Conservation (phyloP, 768 basidiomycete species). For the Xerocomus brunneocitrinus region DNA sequence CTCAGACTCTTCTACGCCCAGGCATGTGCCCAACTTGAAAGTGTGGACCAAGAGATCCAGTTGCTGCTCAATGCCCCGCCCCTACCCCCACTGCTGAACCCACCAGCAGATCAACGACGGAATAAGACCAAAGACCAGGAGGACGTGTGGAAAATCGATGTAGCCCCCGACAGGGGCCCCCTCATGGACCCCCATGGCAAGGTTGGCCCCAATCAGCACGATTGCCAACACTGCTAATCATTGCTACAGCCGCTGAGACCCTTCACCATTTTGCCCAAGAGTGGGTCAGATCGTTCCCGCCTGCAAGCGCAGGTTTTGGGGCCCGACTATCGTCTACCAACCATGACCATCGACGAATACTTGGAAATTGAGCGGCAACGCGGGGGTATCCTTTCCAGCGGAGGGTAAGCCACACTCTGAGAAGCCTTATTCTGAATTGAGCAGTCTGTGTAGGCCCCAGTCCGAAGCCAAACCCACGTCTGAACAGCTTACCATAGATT, state of each 20-base stretch:
- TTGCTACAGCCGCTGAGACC: constrained; percentile 71
- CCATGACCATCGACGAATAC: constrained; percentile 95
- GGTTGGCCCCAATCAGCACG: constrained; percentile 38
- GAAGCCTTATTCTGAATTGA: constrained; percentile 5
- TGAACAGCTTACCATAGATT: constrained; percentile 72
- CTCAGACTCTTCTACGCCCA: constrained; percentile 70
- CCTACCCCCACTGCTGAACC: constrained; percentile 30
- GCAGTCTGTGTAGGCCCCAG: constrained; percentile 45
- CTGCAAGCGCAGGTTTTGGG: constrained; percentile 81
- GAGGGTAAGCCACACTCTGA: constrained; percentile 57
- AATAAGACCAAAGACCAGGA: constrained; percentile 42
- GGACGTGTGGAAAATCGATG: constrained; percentile 73
- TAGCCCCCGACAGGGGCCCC: constrained; percentile 50
- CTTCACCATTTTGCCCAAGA: constrained; percentile 86
- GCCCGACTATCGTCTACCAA: constrained; percentile 78
- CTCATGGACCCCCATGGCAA: constrained; percentile 74
- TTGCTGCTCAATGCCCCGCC: constrained; percentile 54
- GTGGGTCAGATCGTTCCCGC: constrained; percentile 60
- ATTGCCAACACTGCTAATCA: constrained; percentile 3
- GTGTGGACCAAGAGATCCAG: constrained; percentile 66
- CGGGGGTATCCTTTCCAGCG: constrained; percentile 84
- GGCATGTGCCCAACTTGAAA: constrained; percentile 61
- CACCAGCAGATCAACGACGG: constrained; percentile 35
- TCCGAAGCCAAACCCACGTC: constrained; percentile 66
- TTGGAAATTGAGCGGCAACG: constrained; percentile 77